Evolutionary conservation across 495 filamentous ascomycete species (phyloP), one percentile per base, ranked within the genome.

Genomic region (Podospora pseudopauciseta): DNA sequence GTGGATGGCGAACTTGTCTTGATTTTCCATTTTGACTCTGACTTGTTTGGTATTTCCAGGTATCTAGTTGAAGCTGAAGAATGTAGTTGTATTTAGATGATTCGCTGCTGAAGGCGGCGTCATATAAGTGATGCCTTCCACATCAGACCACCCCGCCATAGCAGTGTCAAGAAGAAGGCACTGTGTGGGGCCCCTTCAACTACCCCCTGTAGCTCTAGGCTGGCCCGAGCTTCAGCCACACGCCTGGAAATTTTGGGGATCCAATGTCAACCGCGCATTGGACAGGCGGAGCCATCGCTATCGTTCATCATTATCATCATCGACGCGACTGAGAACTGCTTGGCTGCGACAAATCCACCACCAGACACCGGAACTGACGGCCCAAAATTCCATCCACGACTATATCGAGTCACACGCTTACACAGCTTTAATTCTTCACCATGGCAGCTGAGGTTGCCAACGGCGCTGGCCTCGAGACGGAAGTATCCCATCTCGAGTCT

Each of bases 1-100:
- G 73, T 99, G 95, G 59, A 97, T 88, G 64, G 91, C 90, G 76
- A 87, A 96, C 75, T 91, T 94, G 32, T 71, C 60, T 60, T 76
- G 66, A 16, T 76, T 71, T 2, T 69, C 73, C 66, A 71, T 72
- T 63, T 70, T 79, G 32, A 1, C 15, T 9, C 9, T 49, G 39
- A 3, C 18, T 49, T 32, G 30, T 5, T 5, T 32, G 30, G 7
- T 32, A 32, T 5, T 6, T 7, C 1, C 30, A 32, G 30, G 7
- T 32, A 32, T 32, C 0, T 32, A 32, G 30, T 5, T 32, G 30
- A 32, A 32, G 30, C 1, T 32, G 3, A 32, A 32, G 30, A 32
- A 32, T 7, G 7, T 7, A 32, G 0, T 5, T 32, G 7, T 32
- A 5, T 7, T 18, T 49, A 49, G 39, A 18, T 49, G 39, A 18